A percentile compares a stretch with the other conserved stretches of the same genome.
phyloP scores from a whole-genome alignment of 306 rosid genomes.

The Dryas alaskensis region DNA sequence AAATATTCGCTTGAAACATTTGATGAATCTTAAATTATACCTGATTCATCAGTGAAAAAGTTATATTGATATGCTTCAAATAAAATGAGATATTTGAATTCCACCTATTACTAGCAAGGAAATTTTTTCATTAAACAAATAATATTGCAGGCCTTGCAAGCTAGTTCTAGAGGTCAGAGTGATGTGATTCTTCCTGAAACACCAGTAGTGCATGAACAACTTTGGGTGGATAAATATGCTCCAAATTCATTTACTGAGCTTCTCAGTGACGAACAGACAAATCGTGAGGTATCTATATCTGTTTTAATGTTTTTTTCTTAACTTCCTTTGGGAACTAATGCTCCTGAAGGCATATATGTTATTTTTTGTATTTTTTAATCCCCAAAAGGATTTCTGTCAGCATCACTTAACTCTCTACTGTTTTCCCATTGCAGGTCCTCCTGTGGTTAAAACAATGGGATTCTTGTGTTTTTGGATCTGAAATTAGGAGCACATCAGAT shows the following conservation, averaged over 20 bases:
- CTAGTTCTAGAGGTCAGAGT: conserved; percentile 54
- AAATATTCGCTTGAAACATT: neutral
- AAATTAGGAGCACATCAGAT: conserved; percentile 74
- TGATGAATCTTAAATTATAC: neutral
- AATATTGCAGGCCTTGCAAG: conserved; percentile 56
- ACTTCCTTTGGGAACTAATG: conserved; percentile 7
- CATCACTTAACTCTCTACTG: conserved; percentile 16
- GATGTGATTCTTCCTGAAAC: conserved; percentile 50
- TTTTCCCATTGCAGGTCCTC: conserved; percentile 60
- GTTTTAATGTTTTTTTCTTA: conserved; percentile 5
- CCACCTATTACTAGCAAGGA: conserved; percentile 7
- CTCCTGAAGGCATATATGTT: conserved; percentile 8
- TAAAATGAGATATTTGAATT: neutral
- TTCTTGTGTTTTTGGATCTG: conserved; percentile 82
- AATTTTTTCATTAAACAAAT: conserved; percentile 7
- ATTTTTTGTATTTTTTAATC: conserved; percentile 9
- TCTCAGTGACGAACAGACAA: conserved; percentile 95
- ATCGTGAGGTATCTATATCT: conserved; percentile 69
- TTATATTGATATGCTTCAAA: neutral
- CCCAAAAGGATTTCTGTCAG: conserved; percentile 3
- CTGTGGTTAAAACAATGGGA: conserved; percentile 97
- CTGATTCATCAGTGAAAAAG: neutral
- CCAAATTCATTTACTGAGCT: conserved; percentile 89
- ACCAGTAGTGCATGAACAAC: conserved; percentile 51
- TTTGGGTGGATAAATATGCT: conserved; percentile 97